Evolutionary conservation across 305 asterid species (phyloP), one percentile per base, ranked within the genome.

Genomic region (Solanum chacoense): DNA sequence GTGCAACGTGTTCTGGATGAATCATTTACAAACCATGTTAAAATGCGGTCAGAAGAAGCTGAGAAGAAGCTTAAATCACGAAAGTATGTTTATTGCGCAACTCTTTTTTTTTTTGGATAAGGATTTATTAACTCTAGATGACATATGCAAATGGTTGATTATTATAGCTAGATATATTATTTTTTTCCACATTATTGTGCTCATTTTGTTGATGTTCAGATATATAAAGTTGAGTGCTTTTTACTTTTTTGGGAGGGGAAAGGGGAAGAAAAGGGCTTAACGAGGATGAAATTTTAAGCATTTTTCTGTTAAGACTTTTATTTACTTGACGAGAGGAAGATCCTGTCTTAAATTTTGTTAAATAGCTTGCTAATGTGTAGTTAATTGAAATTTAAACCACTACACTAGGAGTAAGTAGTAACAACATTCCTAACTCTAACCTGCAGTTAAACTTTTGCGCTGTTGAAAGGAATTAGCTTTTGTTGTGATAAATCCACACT

Each of bases 1-100:
- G 98, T 98, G 85, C 98, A 95, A 87, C 95, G 99, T 71, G 98
- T 92, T 90, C 91, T 98, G 92, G 99, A 98, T 83, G 99, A 98
- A 88, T 96, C 99, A 36, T 93, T 98, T 67, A 94, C 92, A 92
- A 96, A 98, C 90, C 98, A 94, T 86, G 97, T 98, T 88, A 98
- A 96, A 92, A 95, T 93, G 97, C 95, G 91, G 86, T 94, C 99
- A 78, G 98, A 94, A 92, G 98, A 96, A 94, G 99, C 99, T 37
- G 98, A 95, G 50, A 96, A 94, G 89, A 95, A 92, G 92, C 92
- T 37, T 87, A 95, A 94, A 90, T 90, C 97, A 83, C 96, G 98
- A 89, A 95, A 91, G 99, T 95, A 94, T 91, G 98, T 84, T 31
- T 11, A 83, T 50, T 50, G 87, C 67, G 31, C 7, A 5, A 28